Evolutionary conservation across 192 early-diverging fungal species (phyloP), one percentile per base, ranked within the genome.

Genomic region (Phycomyces nitens): DNA sequence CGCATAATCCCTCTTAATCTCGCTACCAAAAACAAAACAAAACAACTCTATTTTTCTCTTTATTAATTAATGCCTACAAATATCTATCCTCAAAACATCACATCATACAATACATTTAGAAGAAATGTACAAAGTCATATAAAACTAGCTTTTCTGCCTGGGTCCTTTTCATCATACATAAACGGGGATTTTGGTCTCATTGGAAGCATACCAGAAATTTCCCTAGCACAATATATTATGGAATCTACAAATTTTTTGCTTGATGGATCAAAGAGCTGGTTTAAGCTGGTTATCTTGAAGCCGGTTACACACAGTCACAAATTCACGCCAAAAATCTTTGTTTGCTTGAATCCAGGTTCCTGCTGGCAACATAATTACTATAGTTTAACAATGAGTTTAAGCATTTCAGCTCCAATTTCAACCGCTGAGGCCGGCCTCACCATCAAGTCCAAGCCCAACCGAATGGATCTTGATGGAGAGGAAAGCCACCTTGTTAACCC

Each of bases 401-500:
- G 18, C 18, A 47, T 47, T 47, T 47, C 44, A 47, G 44, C 44
- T 47, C 44, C 44, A 14, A 47, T 47, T 18, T 18, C 44, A n/a
- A 47, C 44, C 18, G 44, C 44, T 47, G 5, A 47, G 18, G 44
- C 44, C 3, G 44, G 44, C 44, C 44, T 47, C 44, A 18, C 15
- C 18, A n/a, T 11, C 12, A 47, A 47, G 12, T n/a, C 15, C 44
- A 47, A 47, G 15, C 18, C 2, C 18, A 24, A 63, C 11, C 69
- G 68, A 49, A 79, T 80, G 75, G 76, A 79, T 41, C 12, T 77
- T 18, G 78, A 83, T 27, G 62, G 54, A 29, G 62, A 62, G 20
- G 60, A 72, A 15, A 49, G 57, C 10, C 77, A 78, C 23, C 66
- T 92, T 21, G 87, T 94, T 3, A 90, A 88, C 34, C 91, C 92